phyloP scores from a whole-genome alignment of 2,329 filamentous ascomycete species.

The Stachybotrys chartarum region DNA sequence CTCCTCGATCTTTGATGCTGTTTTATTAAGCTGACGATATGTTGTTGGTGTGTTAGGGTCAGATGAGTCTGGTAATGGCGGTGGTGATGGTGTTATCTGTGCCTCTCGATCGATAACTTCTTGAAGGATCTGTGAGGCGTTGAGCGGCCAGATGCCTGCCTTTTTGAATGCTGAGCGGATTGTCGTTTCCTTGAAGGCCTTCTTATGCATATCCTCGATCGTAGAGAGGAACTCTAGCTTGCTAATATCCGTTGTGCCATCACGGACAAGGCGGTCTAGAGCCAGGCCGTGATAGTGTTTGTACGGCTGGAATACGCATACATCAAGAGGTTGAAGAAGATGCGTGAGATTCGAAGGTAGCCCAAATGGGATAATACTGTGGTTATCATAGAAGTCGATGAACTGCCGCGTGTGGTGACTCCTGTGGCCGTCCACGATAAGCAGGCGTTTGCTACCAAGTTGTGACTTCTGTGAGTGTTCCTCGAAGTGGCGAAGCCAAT shows the following conservation, averaged over 20 bases:
- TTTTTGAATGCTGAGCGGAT: not conserved
- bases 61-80: not conserved
- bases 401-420: conserved; percentile 1
- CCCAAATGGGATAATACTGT: conserved; percentile 1
- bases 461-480: not conserved
- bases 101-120: not conserved
- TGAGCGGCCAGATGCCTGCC: not conserved
- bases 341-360: conserved; percentile 1
- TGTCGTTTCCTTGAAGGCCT: not conserved
- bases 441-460: not conserved
- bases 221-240: not conserved
- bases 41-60: not conserved
- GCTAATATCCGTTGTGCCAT: not conserved
- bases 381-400: not conserved
- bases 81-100: not conserved
- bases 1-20: not conserved
- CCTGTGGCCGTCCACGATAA: not conserved
- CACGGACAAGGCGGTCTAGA: not conserved
- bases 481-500: conserved; percentile 1
- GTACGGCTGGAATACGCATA: too few relatives aligned
- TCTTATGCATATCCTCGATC: not conserved
- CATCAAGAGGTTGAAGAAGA: conserved; percentile 1
- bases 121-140: not conserved
- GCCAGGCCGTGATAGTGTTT: not conserved
- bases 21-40: not conserved